Evolutionary conservation across 805 yeast genomes (phyloP), one percentile per base, ranked within the genome.

Genomic region (Cyberlindnera veronae): DNA sequence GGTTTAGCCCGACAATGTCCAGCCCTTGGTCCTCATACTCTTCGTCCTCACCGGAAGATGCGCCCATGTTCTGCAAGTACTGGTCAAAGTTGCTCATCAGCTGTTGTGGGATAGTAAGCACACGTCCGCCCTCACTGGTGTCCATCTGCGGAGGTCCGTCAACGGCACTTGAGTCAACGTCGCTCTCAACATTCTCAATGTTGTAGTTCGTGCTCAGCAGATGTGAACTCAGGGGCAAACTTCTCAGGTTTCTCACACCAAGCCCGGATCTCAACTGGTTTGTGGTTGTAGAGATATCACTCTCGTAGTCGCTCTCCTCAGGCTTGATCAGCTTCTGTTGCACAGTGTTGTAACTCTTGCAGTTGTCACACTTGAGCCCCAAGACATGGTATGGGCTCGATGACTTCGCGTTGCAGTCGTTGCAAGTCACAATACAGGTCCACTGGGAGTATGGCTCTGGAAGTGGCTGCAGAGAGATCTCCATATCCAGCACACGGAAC

Each of bases 371-470:
- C 58, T 83, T 84, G 46, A 88, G 69, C 1, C 98, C 98, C 51
- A 90, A 63, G 36, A 89, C 80, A 62, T 90, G 96, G 62, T 84
- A 90, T 11, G 74, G 65, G 15, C 82, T 81, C 45, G 79, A 75
- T 18, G 89, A 78, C 62, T 83, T 84, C 15, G 93, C 91, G 39
- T 80, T 80, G 62, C 98, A 90, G 62, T 90, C 98, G 60, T 85
- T 84, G 64, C 95, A 85, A 45, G 80, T 72, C 11, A 89, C 72
- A 32, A 84, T 73, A 50, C 89, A 81, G 42, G 77, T 65, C 95
- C 96, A 87, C 42, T 67, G 60, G 37, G 73, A 72, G 57, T 87
- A 80, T 6, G 95, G 96, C 15, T 79, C 75, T 0, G 97, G 97
- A 57, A 90, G 66, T 12, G 79, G 82, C 55, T 84, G 88, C 51